Percentiles rank a stretch among this genome's conserved stretches.
Conservation (phyloP, 371 early-diverging fungal species). For the Haplosporangium sp. region DNA sequence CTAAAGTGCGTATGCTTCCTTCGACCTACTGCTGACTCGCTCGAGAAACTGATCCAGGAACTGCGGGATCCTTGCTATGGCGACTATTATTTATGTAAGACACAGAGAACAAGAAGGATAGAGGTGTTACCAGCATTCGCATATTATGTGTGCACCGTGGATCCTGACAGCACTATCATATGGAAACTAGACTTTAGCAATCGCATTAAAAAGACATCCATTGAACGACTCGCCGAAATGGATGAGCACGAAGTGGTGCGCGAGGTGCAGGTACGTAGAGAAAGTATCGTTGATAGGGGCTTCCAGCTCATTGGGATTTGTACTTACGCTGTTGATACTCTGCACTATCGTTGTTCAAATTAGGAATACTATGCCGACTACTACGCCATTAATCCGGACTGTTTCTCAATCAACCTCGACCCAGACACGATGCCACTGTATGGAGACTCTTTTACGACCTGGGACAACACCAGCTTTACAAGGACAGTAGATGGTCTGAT, state of each 20-base stretch:
- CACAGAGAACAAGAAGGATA: not conserved
- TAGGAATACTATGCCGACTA: slow-evolving; percentile 95
- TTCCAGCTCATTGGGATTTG: too few relatives aligned
- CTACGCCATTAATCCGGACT: slow-evolving; percentile 83
- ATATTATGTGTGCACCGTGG: not conserved
- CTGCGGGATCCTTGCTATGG: slow-evolving; percentile 91
- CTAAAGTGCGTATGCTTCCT: slow-evolving; percentile 94
- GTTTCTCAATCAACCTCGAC: slow-evolving; percentile 83
- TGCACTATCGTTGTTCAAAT: not conserved
- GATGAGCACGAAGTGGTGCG: slow-evolving; percentile 95
- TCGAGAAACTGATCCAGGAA: slow-evolving; percentile 89
- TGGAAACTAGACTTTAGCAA: slow-evolving; percentile 84
- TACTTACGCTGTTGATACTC: too few relatives aligned
- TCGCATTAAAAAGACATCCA: slow-evolving; percentile 84
- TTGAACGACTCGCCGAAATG: slow-evolving; percentile 94
- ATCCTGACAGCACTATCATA: not conserved
- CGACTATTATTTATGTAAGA: slow-evolving; percentile 92
- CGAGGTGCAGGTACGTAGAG: slow-evolving; percentile 81
- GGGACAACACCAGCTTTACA: slow-evolving; percentile 81
- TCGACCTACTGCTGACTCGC: slow-evolving; percentile 85
- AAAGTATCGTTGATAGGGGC: too few relatives aligned
- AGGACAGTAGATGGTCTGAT: slow-evolving; percentile 84
- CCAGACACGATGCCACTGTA: slow-evolving; percentile 72
- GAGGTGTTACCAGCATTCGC: not conserved
- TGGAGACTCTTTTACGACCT: slow-evolving; percentile 72